Conservation (phyloP, 768 basidiomycete species). For the Lentinula edodes region DNA sequence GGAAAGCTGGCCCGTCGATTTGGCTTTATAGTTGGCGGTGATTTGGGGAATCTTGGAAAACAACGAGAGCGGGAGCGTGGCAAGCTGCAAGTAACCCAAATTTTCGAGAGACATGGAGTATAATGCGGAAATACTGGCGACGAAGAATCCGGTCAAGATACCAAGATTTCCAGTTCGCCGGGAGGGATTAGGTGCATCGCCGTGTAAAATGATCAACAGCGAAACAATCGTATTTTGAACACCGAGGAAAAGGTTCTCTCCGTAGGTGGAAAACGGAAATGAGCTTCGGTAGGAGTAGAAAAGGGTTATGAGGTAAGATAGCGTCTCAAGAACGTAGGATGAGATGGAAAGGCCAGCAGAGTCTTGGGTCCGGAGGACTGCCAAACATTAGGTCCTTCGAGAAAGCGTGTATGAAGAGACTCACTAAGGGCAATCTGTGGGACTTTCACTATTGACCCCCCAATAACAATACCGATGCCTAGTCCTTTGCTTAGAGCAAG, state of each 20-base stretch:
- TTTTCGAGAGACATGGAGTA: constrained; percentile 34
- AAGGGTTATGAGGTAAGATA: constrained; percentile 84
- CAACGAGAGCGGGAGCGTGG: constrained; percentile 86
- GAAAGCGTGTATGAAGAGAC: not conserved
- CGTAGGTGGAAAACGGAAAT: constrained; percentile 98
- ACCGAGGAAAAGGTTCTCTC: constrained; percentile 93
- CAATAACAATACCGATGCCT: constrained; percentile 87
- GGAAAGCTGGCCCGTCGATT: constrained; percentile 89
- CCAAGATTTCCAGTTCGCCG: not conserved
- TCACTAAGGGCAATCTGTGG: constrained; percentile 83
- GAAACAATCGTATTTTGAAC: constrained; percentile 86
- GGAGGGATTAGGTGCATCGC: not conserved
- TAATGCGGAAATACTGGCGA: constrained; percentile 16
- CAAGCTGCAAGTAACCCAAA: constrained; percentile 73
- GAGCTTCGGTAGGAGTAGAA: constrained; percentile 79
- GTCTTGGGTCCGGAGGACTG: constrained; percentile 68
- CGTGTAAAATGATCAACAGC: constrained; percentile 72
- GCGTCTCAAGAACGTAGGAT: constrained; percentile 86
- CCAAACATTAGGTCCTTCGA: constrained; percentile 1
- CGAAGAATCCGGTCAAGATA: constrained; percentile 11
- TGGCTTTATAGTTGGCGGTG: constrained; percentile 63
- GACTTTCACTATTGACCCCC: constrained; percentile 93
- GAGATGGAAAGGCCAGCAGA: constrained; percentile 84
- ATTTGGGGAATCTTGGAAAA: constrained; percentile 96
- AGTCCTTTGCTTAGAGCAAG: constrained; percentile 89